Conservation (phyloP, 495 filamentous ascomycete genomes). For the Podospora appendiculata region DNA sequence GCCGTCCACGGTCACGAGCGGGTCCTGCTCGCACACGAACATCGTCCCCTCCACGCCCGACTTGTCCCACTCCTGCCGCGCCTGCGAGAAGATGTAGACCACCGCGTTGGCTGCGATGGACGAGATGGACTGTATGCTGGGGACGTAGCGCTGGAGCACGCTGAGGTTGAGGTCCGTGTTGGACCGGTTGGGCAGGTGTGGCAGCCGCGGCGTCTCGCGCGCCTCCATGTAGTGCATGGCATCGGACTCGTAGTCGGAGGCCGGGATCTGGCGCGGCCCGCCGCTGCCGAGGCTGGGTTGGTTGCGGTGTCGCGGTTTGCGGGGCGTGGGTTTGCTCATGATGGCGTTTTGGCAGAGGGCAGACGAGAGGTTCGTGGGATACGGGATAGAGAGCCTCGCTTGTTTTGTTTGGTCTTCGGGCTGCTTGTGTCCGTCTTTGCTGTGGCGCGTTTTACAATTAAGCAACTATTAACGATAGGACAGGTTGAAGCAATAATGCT, state of each 20-base stretch:
- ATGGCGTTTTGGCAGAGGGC: background rate
- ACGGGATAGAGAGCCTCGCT: too few species aligned
- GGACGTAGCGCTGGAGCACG: constrained; percentile 69
- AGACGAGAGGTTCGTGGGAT: too few species aligned
- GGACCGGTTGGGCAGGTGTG: constrained; percentile 42
- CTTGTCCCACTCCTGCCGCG: constrained; percentile 65
- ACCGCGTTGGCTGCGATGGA: constrained; percentile 68
- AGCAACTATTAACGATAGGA: too few species aligned
- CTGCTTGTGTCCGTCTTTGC: too few species aligned
- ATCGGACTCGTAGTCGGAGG: constrained; percentile 61
- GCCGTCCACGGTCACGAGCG: constrained; percentile 19
- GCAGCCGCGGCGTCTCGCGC: constrained; percentile 13
- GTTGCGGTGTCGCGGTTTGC: constrained; percentile 28
- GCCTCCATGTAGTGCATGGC: constrained; percentile 33
- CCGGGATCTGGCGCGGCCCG: constrained; percentile 20
- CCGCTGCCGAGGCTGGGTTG: constrained; percentile 24
- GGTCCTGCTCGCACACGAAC: constrained; percentile 63
- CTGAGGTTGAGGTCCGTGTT: constrained; percentile 77
- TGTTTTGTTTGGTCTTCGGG: too few species aligned
- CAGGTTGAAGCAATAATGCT: too few species aligned
- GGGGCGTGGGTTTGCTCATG: constrained; percentile 24
- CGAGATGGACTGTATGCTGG: constrained; percentile 56
- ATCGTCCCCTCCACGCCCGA: constrained; percentile 68
- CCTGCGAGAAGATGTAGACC: constrained; percentile 64
- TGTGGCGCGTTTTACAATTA: too few species aligned